Base-by-base conservation (phyloP, 129 eudicot genomes). In the Glebionis coronaria region DNA sequence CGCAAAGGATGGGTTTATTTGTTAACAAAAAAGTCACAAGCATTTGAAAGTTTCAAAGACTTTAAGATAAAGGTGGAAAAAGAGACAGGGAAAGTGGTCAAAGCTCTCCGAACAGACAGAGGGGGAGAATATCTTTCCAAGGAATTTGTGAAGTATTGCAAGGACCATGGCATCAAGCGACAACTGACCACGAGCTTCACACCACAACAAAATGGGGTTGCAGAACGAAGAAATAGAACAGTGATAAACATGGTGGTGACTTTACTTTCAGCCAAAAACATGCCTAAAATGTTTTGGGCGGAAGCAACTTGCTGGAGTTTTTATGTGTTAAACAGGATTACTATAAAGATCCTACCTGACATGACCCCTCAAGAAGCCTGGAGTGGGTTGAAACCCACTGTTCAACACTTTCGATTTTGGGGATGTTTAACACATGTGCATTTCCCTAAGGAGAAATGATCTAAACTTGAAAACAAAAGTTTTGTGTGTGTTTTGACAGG, bases 161-260 rank as follows among this genome's bases (percentile, higher is more conserved):
- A n/a, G 35, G 62, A 56, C 21, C 12, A 49, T 1, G 62, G 40
- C 4, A 56, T 56, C 6, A 20, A 9, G 3, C 21, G 62, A 20
- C 40, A 56, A 25, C 15, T 56, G 0, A 56, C 62, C 38, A 56
- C 62, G 4, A 23, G 14, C 3, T 56, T 19, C 61, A 56, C 38
- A 6, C 38, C 61, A 9, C 61, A 56, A 21, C 38, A 56, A 56
- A 56, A 56, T 21, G 38, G 61, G 14, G 61, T 56, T 2, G 61
- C 61, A 3, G 14, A 56, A 9, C 0, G 61, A 9, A 21, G 9
- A n/a, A 56, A 56, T 10, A 9, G 40, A 23, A 56, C 62, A 9
- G 40, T 56, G 8, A 23, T 56, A 2, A 23, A 20, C 14, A 56
- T 56, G 62, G 42, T 56, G 35, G 62, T 56, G 3, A 25, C 62